A percentile compares a stretch with the other conserved stretches of the same genome.
phyloP scores from a whole-genome alignment of 2,329 filamentous ascomycete species.

The Biscogniauxia marginata region DNA sequence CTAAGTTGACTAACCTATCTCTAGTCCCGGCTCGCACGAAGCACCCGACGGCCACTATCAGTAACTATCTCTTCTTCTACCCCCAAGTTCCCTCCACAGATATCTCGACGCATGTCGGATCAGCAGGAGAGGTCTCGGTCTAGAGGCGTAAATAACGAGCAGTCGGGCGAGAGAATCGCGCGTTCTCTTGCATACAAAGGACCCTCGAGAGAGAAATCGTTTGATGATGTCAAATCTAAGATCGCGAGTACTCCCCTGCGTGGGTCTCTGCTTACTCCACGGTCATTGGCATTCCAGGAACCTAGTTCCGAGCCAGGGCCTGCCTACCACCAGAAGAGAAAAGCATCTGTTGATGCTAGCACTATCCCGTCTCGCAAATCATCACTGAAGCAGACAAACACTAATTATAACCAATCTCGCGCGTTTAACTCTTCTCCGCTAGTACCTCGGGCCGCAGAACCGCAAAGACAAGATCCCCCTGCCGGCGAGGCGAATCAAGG shows the following conservation, averaged over 20 bases:
- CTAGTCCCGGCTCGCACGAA: conserved; percentile 49
- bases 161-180: conserved; percentile 37
- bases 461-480: conserved; percentile 35
- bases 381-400: conserved; percentile 41
- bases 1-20: conserved; percentile 14
- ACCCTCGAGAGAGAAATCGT: conserved; percentile 42
- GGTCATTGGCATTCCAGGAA: conserved; percentile 49
- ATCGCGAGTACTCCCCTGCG: conserved; percentile 38
- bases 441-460: conserved; percentile 45
- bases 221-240: conserved; percentile 37
- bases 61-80: conserved; percentile 48
- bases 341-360: conserved; percentile 50
- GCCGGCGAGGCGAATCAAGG: conserved; percentile 42
- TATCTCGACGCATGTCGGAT: conserved; percentile 56
- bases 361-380: conserved; percentile 42
- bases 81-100: conserved; percentile 49
- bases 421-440: conserved; percentile 61
- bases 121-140: conserved; percentile 49
- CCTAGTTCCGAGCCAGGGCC: conserved; percentile 25
- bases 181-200: conserved; percentile 47
- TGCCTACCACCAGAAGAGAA: conserved; percentile 35
- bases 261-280: conserved; percentile 49
- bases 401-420: conserved; percentile 40
- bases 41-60: conserved; percentile 54
- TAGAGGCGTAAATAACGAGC: conserved; percentile 42